Base-by-base conservation (phyloP, 1,139 yeast species). In the Geotrichum cucujoidarum region DNA sequence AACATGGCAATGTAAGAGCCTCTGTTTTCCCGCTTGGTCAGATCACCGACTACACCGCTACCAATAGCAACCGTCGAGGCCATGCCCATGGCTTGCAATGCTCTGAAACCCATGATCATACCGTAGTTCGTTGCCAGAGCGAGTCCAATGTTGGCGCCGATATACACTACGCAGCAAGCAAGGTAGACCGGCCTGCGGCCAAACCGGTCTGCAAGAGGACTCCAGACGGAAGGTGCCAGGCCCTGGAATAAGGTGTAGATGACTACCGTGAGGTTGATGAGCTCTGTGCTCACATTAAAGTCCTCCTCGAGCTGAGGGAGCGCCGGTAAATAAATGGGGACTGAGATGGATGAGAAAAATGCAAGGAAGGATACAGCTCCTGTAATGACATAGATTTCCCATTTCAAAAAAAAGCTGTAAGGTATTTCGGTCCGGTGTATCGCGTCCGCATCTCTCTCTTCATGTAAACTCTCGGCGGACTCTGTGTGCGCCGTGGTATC, bases 301-400 rank as follows among this genome's bases (percentile, higher is more conserved):
- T 76, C 65, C 0, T 62, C 54, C 24, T 77, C 74, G 4, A 86
- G 65, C 7, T 71, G 71, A 0, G 81, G 76, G 21, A 86, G 64
- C 0, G 86, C 87, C 0, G 94, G 92, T 61, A 81, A 80, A 60
- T 82, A 85, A 18, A 84, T 82, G 0, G 92, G 81, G 51, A 79
- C 74, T 2, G 86, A 77, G n/a, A 82, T 65, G 0, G 87, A 70
- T 0, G 92, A 82, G 67, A 81, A 78, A 31, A 80, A 60, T 0
- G 82, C 81, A 1, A 74, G 68, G 10, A 67, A 53, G 0, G 82
- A 69, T 39, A 75, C 67, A 2, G 76, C 55, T 0, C 64, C 42
- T 0, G 74, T 70, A 16, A 78, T 56, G 7, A 63, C 24, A 30
- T 59, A 49, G 48, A 70, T 67, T 50, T 75, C 78, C 1, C 46